Evolutionary conservation across 2,329 filamentous ascomycete genomes (phyloP), one percentile per base, ranked within the genome.

Genomic region (Fusarium tjaetaba): DNA sequence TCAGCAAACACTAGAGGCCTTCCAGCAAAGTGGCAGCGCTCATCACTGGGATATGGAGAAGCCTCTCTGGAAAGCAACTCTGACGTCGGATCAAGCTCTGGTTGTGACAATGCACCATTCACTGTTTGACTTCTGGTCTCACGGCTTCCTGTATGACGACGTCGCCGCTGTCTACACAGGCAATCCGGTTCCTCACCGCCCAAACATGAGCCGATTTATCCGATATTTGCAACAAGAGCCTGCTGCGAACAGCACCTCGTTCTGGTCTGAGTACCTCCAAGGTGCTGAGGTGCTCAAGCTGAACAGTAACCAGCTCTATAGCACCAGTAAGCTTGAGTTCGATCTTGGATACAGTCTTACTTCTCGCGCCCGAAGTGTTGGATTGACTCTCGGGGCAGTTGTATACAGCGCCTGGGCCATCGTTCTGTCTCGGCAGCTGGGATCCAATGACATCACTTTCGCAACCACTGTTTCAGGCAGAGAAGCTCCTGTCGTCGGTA

Each of bases 61-160:
- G 0, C 64, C 64, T 30, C 34, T 67, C 0, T 67, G 64, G 64
- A 63, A 53, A 20, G 42, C 24, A 16, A 67, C 51, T 7, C 7
- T 58, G 0, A 57, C 59, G 1, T 26, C 51, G 1, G 64, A 67
- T 4, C n/a, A 20, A 18, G 41, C 70, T 20, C 65, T 82, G 2
- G 76, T 79, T 1, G 70, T 81, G 16, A 77, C 78, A 4, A 79
- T 80, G 72, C 80, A 82, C 52, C 80, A 82, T 57, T 76, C 79
- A 10, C 72, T 81, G 5, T 80, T 81, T 30, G 80, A 82, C 59
- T 81, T 75, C 55, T 81, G 79, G 79, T 81, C 80, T 26, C 74
- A 78, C 24, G 49, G 67, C 7, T 80, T 81, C 45, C 45, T 81
- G 20, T 77, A 79, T 22, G 67, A 78, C 14, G 79, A 81, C 49